Evolutionary conservation across 1,284 basidiomycete genomes (phyloP).

Genomic region (Gomphus bonarii): DNA sequence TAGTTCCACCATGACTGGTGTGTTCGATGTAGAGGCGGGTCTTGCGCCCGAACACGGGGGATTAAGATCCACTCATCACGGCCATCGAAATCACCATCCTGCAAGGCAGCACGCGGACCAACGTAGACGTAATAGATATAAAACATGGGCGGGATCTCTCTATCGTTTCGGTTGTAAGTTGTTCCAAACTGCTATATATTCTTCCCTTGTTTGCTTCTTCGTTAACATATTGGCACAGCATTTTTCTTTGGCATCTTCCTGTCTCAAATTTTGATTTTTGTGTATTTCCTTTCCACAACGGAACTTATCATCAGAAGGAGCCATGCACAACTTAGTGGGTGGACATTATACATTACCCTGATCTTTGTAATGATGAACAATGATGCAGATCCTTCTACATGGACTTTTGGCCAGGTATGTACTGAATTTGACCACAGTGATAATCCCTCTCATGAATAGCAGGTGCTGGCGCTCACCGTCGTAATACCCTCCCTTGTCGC

Average conservation of each 20-base stretch:
- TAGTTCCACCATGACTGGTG: background rate
- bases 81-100: background rate
- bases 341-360: background rate
- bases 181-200: background rate
- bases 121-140: background rate
- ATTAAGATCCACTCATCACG: background rate
- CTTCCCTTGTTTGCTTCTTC: background rate
- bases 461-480: constrained; percentile 28
- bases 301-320: constrained; percentile 25
- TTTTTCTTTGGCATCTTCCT: constrained; percentile 30
- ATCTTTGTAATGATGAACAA: background rate
- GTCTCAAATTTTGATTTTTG: constrained; percentile 26
- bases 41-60: background rate
- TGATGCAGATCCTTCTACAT: constrained; percentile 13
- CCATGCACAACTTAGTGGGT: constrained; percentile 16
- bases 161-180: constrained; percentile 14
- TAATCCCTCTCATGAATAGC: background rate
- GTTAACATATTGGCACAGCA: constrained; percentile 9
- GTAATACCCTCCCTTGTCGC: constrained; percentile 26
- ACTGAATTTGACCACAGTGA: background rate
- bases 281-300: constrained; percentile 30
- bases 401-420: constrained; percentile 26
- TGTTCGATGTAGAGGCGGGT: background rate
- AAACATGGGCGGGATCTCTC: constrained; percentile 22
- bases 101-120: background rate